A percentile compares a stretch with the other conserved stretches of the same genome.
Evolutionary conservation across 2,329 filamentous ascomycete species (phyloP).

Genomic region (Fusarium bactridioides): DNA sequence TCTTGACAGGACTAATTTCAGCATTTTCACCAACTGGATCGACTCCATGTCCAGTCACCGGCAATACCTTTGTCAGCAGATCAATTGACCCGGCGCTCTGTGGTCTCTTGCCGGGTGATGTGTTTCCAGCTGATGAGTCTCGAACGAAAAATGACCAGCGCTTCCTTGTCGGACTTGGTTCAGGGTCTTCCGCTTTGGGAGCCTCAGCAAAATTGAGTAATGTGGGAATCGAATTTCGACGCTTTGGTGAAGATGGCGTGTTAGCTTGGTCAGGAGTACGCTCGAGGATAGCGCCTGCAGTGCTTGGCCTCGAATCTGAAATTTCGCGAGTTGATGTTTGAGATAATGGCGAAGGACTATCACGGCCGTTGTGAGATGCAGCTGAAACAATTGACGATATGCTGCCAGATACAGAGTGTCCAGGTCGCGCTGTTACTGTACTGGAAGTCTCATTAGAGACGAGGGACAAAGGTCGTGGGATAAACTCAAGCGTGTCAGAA

Average conservation of each 20-base stretch:
- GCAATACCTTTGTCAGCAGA: conserved; percentile 43
- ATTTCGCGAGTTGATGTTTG: conserved; percentile 52
- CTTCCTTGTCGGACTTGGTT: conserved; percentile 62
- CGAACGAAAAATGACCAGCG: conserved; percentile 70
- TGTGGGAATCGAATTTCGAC: conserved; percentile 68
- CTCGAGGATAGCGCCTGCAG: conserved; percentile 75
- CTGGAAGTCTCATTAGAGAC: conserved; percentile 86
- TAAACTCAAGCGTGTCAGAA: conserved; percentile 83
- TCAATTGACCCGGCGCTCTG: conserved; percentile 58
- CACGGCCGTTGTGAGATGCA: conserved; percentile 54
- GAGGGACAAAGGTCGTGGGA: conserved; percentile 81
- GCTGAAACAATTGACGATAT: conserved; percentile 79
- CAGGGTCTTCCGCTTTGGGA: conserved; percentile 46
- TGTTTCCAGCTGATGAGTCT: conserved; percentile 60
- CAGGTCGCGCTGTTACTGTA: conserved; percentile 72
- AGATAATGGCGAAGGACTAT: conserved; percentile 48
- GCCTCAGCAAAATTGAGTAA: conserved; percentile 54
- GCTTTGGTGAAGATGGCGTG: conserved; percentile 50
- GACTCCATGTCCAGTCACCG: conserved; percentile 49
- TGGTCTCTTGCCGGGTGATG: conserved; percentile 57
- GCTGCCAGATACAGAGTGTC: conserved; percentile 80
- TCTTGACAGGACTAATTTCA: conserved; percentile 30
- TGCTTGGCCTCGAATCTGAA: conserved; percentile 69
- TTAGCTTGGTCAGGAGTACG: conserved; percentile 43
- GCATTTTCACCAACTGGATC: conserved; percentile 40